phyloP scores from a whole-genome alignment of 257 asterid species.

The Asclepias syriaca region DNA sequence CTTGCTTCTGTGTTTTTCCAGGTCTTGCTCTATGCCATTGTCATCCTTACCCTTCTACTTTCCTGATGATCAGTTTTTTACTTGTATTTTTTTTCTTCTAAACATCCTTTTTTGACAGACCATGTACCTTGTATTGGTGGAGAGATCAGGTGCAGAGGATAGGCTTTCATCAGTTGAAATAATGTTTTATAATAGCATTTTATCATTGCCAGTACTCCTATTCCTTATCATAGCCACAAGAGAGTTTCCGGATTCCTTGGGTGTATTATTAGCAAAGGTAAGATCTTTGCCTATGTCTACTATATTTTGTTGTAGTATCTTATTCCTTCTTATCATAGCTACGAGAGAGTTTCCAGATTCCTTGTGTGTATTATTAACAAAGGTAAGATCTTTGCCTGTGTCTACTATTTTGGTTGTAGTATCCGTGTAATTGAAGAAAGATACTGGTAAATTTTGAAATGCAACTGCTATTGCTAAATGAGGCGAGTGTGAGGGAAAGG shows the following conservation, averaged over 20 bases:
- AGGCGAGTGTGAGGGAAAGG: no score
- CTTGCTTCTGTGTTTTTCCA: constrained; percentile 90
- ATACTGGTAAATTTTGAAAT: constrained; percentile 7
- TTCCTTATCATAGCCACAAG: constrained; percentile 87
- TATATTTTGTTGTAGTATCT: constrained; percentile 7
- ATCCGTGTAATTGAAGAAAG: not conserved
- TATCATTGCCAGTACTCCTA: constrained; percentile 80
- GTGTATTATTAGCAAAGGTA: constrained; percentile 69
- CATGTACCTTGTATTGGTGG: constrained; percentile 98
- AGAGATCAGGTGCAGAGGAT: constrained; percentile 95
- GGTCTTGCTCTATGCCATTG: constrained; percentile 34
- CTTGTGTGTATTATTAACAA: constrained; percentile 51
- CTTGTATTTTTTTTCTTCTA: not conserved
- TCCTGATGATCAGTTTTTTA: not conserved
- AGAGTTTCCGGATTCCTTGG: constrained; percentile 78
- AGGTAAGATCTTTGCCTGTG: constrained; percentile 40
- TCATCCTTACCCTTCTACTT: not conserved
- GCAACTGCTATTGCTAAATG: not conserved
- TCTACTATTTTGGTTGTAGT: not conserved
- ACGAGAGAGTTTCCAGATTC: constrained; percentile 93
- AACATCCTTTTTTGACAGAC: constrained; percentile 48
- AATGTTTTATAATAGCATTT: constrained; percentile 81
- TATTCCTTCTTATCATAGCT: constrained; percentile 81
- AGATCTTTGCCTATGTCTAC: constrained; percentile 16
- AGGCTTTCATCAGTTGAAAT: constrained; percentile 91